A percentile compares a stretch with the other conserved stretches of the same genome.
These are phyloP conservation scores for Maudiozyma serrabonitensis DNA, from an alignment of 805 yeast genomes.

Conservation along the genomic window DNA sequence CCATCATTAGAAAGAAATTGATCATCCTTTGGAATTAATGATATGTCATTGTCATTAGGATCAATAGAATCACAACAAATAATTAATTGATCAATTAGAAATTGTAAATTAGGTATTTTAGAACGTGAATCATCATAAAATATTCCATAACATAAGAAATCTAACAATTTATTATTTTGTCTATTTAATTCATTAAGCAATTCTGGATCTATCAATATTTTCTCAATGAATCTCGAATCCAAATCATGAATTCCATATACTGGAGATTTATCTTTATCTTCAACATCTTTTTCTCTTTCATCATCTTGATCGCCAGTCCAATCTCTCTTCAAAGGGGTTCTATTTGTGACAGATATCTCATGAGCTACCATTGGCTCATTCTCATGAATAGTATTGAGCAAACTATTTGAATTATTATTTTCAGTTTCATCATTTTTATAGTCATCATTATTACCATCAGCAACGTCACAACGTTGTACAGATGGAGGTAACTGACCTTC, in stretches of 20 bases:
- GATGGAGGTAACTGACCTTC: neutral
- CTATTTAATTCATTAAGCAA: slow-evolving; percentile 32
- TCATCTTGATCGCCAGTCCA: neutral
- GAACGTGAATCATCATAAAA: slow-evolving; percentile 9
- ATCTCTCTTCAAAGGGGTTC: no score
- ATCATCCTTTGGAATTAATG: neutral
- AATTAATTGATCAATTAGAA: slow-evolving; percentile 18
- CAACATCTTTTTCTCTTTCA: neutral
- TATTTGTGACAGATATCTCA: no score
- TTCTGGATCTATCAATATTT: slow-evolving; percentile 32
- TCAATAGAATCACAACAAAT: slow-evolving; percentile 8
- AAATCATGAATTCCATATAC: slow-evolving; percentile 4
- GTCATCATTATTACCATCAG: neutral
- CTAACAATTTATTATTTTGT: slow-evolving; percentile 33
- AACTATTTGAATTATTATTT: no score
- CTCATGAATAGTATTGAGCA: neutral
- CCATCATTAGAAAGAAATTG: neutral
- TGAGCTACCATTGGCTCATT: neutral
- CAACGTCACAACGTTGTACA: neutral
- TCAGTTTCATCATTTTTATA: neutral
- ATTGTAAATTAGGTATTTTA: slow-evolving; percentile 18
- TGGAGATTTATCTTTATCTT: neutral
- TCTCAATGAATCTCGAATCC: slow-evolving; percentile 29
- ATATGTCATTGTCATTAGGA: neutral
- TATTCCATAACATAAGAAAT: slow-evolving; percentile 38